Evolutionary conservation across 2,329 filamentous ascomycete species (phyloP).

Genomic region (Grosmannia clavigera): DNA sequence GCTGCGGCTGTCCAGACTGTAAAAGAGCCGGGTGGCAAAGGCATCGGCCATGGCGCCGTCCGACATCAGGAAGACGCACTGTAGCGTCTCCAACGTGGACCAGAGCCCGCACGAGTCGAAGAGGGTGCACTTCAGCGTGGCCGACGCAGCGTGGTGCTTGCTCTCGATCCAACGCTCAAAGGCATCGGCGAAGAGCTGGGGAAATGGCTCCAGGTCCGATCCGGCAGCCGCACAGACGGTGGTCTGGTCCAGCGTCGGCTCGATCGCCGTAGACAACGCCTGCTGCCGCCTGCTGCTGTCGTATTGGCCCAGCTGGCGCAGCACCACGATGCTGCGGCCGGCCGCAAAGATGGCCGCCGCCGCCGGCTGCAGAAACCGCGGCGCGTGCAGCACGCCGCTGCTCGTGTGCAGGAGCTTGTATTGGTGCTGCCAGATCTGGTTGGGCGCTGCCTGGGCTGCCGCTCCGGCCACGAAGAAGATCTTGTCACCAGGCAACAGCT

Average conservation of each 20-base stretch:
- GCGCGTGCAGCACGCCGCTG: constrained; percentile 52
- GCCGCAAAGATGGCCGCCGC: constrained; percentile 67
- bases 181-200: constrained; percentile 57
- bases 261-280: constrained; percentile 10
- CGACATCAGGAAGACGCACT: constrained; percentile 62
- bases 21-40: constrained; percentile 60
- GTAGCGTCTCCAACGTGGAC: constrained; percentile 51
- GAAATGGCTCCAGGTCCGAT: constrained; percentile 50
- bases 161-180: constrained; percentile 68
- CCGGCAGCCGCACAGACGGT: constrained; percentile 34
- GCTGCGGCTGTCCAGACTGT: constrained; percentile 52
- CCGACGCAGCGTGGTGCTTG: constrained; percentile 59
- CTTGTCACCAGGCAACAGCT: constrained; percentile 50
- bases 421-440: constrained; percentile 63
- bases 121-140: constrained; percentile 51
- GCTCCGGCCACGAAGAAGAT: constrained; percentile 64
- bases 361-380: constrained; percentile 60
- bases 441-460: constrained; percentile 41
- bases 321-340: constrained; percentile 76
- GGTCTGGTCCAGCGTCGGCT: constrained; percentile 42
- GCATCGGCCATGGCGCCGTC: constrained; percentile 56
- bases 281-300: constrained; percentile 18
- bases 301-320: constrained; percentile 57
- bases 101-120: constrained; percentile 58
- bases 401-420: constrained; percentile 53